Evolutionary conservation across 345 rosid genomes (phyloP).

Genomic region (Aquilaria sinensis): DNA sequence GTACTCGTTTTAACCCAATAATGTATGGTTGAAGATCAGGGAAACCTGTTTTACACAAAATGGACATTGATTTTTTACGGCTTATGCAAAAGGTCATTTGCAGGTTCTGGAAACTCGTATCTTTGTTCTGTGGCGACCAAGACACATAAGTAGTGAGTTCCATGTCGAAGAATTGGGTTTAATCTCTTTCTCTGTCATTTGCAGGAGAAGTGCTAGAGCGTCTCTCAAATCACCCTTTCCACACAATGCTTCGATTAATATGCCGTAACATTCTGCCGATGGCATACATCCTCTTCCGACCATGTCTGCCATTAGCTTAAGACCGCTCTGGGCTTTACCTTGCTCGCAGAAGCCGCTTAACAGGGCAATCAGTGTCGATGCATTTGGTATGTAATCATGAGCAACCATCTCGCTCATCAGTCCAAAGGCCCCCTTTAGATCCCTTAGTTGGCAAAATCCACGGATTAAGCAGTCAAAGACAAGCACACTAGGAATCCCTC

Average conservation of each 20-base stretch:
- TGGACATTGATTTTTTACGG: too few species aligned
- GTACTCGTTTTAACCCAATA: too few species aligned
- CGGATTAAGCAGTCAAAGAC: conserved; percentile 55
- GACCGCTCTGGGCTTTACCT: conserved; percentile 44
- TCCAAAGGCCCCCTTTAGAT: conserved; percentile 38
- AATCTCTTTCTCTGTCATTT: conserved; percentile 55
- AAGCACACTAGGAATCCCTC: conserved; percentile 41
- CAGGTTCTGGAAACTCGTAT: conserved; percentile 16
- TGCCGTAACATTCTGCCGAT: conserved; percentile 37
- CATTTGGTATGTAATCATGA: conserved; percentile 35
- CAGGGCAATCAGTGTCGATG: conserved; percentile 50
- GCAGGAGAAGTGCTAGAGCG: conserved; percentile 32
- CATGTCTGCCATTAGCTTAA: conserved; percentile 62
- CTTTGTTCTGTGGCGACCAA: conserved; percentile 27
- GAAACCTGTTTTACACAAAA: too few species aligned
- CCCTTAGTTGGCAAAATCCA: conserved; percentile 42
- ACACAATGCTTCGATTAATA: conserved; percentile 39
- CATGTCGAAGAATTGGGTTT: conserved; percentile 49
- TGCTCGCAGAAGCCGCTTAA: conserved; percentile 49
- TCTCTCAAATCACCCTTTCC: conserved; percentile 34
- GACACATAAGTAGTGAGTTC: conserved; percentile 45
- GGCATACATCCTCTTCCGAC: conserved; percentile 47
- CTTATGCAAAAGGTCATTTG: conserved; percentile 19
- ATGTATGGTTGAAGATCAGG: too few species aligned
- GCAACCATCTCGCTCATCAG: conserved; percentile 53